Evolutionary conservation across 139 green algal species (phyloP).

Genomic region (Closterium sp.): DNA sequence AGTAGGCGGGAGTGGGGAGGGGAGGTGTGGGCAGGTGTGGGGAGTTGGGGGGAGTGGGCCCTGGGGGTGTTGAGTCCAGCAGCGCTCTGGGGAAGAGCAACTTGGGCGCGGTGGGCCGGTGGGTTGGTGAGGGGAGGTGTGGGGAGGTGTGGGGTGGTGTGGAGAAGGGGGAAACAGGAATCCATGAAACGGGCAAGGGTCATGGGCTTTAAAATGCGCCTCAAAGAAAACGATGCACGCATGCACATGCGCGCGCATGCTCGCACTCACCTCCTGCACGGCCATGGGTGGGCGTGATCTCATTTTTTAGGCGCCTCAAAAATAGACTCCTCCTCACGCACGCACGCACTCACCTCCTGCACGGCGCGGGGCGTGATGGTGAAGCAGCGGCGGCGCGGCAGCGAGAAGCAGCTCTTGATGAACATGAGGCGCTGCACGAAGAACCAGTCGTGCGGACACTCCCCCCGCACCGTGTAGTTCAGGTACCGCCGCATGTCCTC

Average conservation of each 20-base stretch:
- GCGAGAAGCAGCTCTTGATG: conserved; percentile 15
- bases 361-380: neutral
- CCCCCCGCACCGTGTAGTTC: conserved; percentile 4
- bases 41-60: neutral
- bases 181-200: too few relatives aligned
- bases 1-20: neutral
- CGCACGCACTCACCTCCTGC: neutral
- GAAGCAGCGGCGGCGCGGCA: conserved; percentile 21
- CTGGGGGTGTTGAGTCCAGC: neutral
- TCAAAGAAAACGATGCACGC: too few relatives aligned
- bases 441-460: conserved; percentile 20
- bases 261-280: too few relatives aligned
- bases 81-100: neutral
- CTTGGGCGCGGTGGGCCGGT: neutral
- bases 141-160: neutral
- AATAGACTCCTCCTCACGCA: too few relatives aligned
- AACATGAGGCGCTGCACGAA: conserved; percentile 23
- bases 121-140: neutral
- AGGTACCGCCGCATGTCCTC: conserved; percentile 12
- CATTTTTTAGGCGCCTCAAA: too few relatives aligned
- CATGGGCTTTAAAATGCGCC: too few relatives aligned
- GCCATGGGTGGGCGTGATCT: too few relatives aligned
- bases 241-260: too few relatives aligned
- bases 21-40: neutral
- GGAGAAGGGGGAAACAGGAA: too few relatives aligned